Base-by-base conservation (phyloP, 225 moss, liverwort and hornwort species). In the Neckera pumila region DNA sequence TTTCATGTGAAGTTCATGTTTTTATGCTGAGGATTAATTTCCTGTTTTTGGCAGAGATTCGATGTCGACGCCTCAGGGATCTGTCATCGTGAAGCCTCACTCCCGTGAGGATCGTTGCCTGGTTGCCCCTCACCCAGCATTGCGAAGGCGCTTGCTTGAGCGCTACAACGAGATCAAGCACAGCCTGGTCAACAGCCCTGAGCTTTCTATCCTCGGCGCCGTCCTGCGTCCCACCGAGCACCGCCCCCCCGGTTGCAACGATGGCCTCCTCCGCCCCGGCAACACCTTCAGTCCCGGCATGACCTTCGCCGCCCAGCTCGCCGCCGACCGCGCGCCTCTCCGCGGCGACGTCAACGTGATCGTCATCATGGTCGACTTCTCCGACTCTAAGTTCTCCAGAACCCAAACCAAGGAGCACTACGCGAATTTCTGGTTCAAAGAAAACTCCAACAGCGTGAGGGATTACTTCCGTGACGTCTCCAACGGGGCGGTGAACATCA, bases 391-490 rank as follows among this genome's bases (percentile, higher is more conserved):
- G 22, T 81, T 81, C 81, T 42, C 43, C 21, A 28, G 7, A 58
- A 31, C 31, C 14, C 81, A 81, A 45, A 81, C 81, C 33, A 8
- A 61, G 60, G 43, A 81, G 81, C 22, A 81, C 45, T 81, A 62
- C 62, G 30, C 43, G 33, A 81, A 81, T 21, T 21, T 81, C 21
- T 60, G 60, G 81, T 81, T 81, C 81, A 61, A 62, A 33, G 81
- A 81, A 22, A 45, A 59, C 45, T 42, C 81, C 22, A 62, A 81
- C 43, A 61, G 81, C 22, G 81, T 60, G 62, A 42, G 4, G 43
- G 81, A 81, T 22, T 81, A 61, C 81, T 60, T 12, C 85, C 61
- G 51, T 38, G 93, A 93, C 23, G 93, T 93, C 40, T 93, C 93
- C 65, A 85, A 93, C 42, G 87, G 90, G 20, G 69, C 66, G 7